Conservation (phyloP, 345 rosid species). For the Melaleuca quinquenervia region DNA sequence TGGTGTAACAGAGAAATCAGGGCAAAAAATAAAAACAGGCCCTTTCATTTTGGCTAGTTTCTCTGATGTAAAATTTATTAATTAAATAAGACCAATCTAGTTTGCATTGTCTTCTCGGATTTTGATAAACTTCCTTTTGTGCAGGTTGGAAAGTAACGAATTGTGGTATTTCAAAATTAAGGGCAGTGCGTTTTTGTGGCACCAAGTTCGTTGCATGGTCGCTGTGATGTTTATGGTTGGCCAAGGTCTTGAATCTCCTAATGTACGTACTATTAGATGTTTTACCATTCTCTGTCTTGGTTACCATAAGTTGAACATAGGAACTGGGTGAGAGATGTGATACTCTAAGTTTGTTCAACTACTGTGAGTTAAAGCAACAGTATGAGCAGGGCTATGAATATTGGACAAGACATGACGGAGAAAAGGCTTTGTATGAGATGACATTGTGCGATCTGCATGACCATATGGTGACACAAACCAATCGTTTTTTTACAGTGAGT, state of each 20-base stretch:
- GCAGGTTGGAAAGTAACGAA: slow-evolving; percentile 55
- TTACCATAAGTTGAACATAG: neutral
- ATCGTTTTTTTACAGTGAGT: neutral
- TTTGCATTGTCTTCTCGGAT: neutral
- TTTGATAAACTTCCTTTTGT: neutral
- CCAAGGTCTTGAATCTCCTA: slow-evolving; percentile 67
- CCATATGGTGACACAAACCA: neutral
- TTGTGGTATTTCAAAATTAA: slow-evolving; percentile 56
- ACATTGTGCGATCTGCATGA: neutral
- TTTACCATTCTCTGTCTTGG: neutral
- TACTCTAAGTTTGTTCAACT: neutral
- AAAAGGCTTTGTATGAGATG: neutral
- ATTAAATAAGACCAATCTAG: neutral
- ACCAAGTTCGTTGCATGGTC: slow-evolving; percentile 91
- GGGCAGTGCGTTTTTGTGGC: slow-evolving; percentile 96
- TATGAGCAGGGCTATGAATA: neutral
- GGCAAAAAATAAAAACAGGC: neutral
- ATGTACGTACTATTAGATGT: slow-evolving; percentile 38
- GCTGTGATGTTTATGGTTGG: slow-evolving; percentile 91
- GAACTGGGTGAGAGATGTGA: neutral
- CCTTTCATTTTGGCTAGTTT: neutral
- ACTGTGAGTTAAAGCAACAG: neutral
- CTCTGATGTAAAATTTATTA: neutral
- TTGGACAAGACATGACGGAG: neutral
- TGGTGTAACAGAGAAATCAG: neutral